Evolutionary conservation across 192 early-diverging fungal species (phyloP).

Genomic region (Gonapodya sp.): DNA sequence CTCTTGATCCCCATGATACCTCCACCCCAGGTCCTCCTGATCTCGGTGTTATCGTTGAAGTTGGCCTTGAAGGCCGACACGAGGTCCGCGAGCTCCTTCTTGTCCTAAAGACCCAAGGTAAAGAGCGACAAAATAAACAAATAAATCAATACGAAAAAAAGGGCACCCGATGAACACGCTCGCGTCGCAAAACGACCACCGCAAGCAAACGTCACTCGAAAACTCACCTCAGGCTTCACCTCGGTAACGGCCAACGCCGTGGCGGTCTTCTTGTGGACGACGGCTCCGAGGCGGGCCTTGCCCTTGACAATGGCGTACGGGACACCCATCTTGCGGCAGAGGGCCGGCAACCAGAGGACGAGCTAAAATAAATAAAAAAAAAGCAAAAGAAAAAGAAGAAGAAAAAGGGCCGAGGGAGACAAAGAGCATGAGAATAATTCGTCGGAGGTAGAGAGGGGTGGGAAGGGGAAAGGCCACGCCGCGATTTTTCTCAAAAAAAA

Average conservation of each 20-base stretch:
- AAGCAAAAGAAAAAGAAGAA: background rate
- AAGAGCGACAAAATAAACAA: too few relatives aligned
- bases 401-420: background rate
- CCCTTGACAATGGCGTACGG: slow-evolving; percentile 99
- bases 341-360: slow-evolving; percentile 96
- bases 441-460: background rate
- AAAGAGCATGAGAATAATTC: background rate
- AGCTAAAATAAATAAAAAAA: slow-evolving; percentile 30
- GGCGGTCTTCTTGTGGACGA: slow-evolving; percentile 99
- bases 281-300: slow-evolving; percentile 95
- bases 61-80: slow-evolving; percentile 88
- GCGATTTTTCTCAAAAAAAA: too few relatives aligned
- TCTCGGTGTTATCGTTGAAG: slow-evolving; percentile 89
- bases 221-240: slow-evolving; percentile 92
- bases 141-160: too few relatives aligned
- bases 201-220: too few relatives aligned
- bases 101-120: too few relatives aligned
- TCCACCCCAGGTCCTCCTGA: slow-evolving; percentile 93
- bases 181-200: too few relatives aligned
- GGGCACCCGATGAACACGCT: too few relatives aligned
- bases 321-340: slow-evolving; percentile 99
- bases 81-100: slow-evolving; percentile 75
- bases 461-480: background rate
- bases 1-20: slow-evolving; percentile 90
- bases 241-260: slow-evolving; percentile 93